Conservation (phyloP, 2,329 filamentous ascomycete species). For the Balansia obtecta region DNA sequence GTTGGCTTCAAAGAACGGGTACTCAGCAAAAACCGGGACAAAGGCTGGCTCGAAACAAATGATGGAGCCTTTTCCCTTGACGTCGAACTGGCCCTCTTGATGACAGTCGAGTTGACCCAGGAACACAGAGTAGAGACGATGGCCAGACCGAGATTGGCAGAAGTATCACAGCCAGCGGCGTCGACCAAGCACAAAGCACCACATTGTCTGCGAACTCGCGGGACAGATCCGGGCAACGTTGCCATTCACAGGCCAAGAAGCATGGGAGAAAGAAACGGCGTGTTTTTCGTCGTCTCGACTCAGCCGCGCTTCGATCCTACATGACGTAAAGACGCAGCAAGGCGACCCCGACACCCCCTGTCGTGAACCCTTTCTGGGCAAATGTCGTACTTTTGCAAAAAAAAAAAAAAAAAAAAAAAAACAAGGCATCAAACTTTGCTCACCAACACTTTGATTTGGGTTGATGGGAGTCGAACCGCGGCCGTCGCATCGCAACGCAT, state of each 20-base stretch:
- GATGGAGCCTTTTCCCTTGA: no score
- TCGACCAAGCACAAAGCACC: no score
- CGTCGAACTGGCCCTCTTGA: no score
- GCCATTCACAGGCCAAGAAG: neutral
- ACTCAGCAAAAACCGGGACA: no score
- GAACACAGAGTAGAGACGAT: no score
- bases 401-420: no score
- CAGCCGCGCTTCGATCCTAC: neutral
- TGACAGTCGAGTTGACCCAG: no score
- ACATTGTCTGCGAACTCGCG: neutral
- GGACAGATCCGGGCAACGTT: neutral
- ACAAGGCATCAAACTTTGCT: neutral
- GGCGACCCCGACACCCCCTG: neutral
- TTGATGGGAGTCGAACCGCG: neutral
- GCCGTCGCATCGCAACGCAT: slow-evolving; percentile 1
- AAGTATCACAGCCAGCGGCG: no score
- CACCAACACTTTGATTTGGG: neutral
- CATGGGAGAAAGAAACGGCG: neutral
- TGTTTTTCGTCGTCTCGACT: neutral
- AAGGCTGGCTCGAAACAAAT: no score
- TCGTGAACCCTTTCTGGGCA: neutral
- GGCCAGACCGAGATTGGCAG: no score
- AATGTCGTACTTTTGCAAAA: neutral
- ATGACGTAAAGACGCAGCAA: no score
- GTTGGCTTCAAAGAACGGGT: no score